A percentile compares a stretch with the other conserved stretches of the same genome.
phyloP scores from a whole-genome alignment of 164 flowering plant species.

The Liquidambar formosana region DNA sequence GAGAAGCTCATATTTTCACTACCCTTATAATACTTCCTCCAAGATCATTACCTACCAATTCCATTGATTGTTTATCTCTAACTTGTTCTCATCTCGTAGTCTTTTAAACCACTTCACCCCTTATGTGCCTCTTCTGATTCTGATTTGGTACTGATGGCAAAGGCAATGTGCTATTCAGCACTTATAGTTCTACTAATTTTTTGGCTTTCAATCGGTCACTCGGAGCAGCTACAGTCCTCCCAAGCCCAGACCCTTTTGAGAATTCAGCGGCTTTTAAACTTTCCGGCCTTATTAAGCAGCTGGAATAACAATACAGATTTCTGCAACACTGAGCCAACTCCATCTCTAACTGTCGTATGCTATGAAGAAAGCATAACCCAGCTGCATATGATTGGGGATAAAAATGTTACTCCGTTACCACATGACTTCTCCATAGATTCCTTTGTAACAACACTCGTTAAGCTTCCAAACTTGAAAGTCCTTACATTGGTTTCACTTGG shows the following conservation, averaged over 20 bases:
- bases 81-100: neutral
- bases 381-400: slow-evolving; percentile 67
- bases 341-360: slow-evolving; percentile 72
- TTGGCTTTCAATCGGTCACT: slow-evolving; percentile 24
- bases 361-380: slow-evolving; percentile 81
- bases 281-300: slow-evolving; percentile 54
- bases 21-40: neutral
- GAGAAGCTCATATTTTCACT: neutral
- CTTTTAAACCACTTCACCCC: neutral
- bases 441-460: slow-evolving; percentile 61
- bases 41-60: neutral
- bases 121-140: neutral
- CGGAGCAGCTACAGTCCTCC: slow-evolving; percentile 64
- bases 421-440: slow-evolving; percentile 74
- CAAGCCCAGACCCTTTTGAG: slow-evolving; percentile 65
- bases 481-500: slow-evolving; percentile 90
- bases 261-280: slow-evolving; percentile 57
- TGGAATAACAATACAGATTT: slow-evolving; percentile 76
- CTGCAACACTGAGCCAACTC: slow-evolving; percentile 63
- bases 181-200: slow-evolving; percentile 26
- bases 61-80: slow-evolving; percentile 2
- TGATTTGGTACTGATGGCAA: slow-evolving; percentile 22
- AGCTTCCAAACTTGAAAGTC: slow-evolving; percentile 75
- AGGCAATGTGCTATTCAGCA: slow-evolving; percentile 7
- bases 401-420: slow-evolving; percentile 46